Evolutionary conservation across 139 green algal genomes (phyloP), one percentile per base, ranked within the genome.

Genomic region (Raphidocelis subcapitata): DNA sequence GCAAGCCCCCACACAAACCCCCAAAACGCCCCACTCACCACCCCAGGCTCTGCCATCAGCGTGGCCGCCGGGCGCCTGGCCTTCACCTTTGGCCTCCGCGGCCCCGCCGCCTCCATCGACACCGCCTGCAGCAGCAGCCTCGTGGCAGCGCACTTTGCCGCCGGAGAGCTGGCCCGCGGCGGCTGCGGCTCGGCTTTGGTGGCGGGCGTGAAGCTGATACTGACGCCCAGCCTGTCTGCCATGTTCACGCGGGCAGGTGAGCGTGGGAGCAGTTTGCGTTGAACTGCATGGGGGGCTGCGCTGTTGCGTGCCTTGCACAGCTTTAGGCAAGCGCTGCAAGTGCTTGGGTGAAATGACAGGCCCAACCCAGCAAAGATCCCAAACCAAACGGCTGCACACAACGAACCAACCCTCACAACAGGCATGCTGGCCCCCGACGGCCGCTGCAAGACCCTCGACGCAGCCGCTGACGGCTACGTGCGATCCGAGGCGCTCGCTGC

Each of bases 391-490:
- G n/a, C n/a, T n/a, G n/a, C n/a, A n/a, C n/a, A n/a, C n/a, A n/a
- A n/a, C n/a, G n/a, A n/a, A n/a, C n/a, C n/a, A n/a, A n/a, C n/a
- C n/a, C n/a, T n/a, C n/a, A n/a, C n/a, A n/a, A n/a, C n/a, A 33
- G 90, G 90, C 60, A 95, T 97, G 91, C 84, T 94, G 36, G 36
- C 88, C 0, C 75, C 76, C 5, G 88, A 94, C 26, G 91, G 90
- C 15, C 82, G 91, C 59, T 96, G 91, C 85, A 94, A 94, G 79
- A 94, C 91, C 0, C 82, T 96, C 66, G 90, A 94, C 51, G 77
- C 74, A 4, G 73, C 82, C 4, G 92, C 89, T 21, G 87, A 97
- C 64, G 91, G 92, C 16, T 97, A 97, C 46, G 89, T 89, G 18
- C 79, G 92, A 1, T 83, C 71, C 33, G 92, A 94, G 67, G 91